These are phyloP conservation scores for Breviolum minutum DNA, from an alignment of 73 alveolate genomes.

Conservation along the genomic window DNA sequence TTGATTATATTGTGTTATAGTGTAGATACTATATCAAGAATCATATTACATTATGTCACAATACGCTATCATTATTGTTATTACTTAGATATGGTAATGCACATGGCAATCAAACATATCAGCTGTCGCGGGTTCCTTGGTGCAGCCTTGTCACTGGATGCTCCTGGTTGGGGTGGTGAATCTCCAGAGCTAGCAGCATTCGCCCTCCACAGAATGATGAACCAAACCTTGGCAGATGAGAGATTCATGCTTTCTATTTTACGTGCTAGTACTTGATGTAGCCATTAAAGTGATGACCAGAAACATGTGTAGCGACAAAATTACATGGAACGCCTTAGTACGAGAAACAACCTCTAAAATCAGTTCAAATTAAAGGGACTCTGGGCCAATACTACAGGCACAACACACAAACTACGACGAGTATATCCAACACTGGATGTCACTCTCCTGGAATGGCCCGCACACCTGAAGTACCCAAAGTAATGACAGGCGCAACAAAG, in stretches of 20 bases:
- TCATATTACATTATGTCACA: too few relatives aligned
- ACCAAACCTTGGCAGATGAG: slow-evolving; percentile 41
- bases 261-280: neutral
- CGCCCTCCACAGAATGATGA: slow-evolving; percentile 90
- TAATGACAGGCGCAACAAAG: slow-evolving; percentile 64
- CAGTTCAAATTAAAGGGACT: too few relatives aligned
- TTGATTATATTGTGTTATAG: too few relatives aligned
- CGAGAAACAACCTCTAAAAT: too few relatives aligned
- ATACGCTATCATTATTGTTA: too few relatives aligned
- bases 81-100: too few relatives aligned
- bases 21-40: too few relatives aligned
- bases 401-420: too few relatives aligned
- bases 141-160: neutral
- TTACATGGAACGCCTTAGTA: neutral
- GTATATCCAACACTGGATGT: neutral
- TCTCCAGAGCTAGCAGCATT: slow-evolving; percentile 9
- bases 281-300: neutral
- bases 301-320: neutral
- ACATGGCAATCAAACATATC: neutral
- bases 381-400: too few relatives aligned
- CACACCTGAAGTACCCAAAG: slow-evolving; percentile 80
- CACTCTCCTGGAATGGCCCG: neutral
- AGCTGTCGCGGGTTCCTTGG: neutral
- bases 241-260: too few relatives aligned
- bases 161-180: neutral